Conservation (phyloP, 306 rosid genomes). For the Crataegus laevigata region DNA sequence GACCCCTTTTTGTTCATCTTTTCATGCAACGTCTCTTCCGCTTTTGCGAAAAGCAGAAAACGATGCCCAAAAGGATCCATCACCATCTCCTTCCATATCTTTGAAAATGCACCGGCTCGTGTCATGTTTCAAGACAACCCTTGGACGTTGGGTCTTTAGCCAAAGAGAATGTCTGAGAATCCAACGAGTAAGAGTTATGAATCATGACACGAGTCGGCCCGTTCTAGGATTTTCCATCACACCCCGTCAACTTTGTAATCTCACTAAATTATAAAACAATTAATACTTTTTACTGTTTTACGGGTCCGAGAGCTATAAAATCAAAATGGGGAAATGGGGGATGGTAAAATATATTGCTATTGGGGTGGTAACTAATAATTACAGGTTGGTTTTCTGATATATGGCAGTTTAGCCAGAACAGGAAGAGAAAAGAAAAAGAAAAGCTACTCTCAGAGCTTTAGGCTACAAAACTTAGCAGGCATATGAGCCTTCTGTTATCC, state of each 20-base stretch:
- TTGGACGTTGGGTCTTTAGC: neutral
- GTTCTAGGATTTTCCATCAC: neutral
- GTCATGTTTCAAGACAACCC: neutral
- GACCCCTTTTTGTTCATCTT: neutral
- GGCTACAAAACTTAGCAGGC: constrained; percentile 49
- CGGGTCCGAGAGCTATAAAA: neutral
- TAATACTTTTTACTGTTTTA: neutral
- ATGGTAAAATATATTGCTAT: neutral
- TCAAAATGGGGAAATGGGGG: neutral
- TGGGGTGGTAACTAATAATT: constrained; percentile 20
- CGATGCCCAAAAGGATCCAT: neutral
- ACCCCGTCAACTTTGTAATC: neutral
- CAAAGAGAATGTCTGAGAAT: neutral
- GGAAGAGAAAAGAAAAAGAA: neutral
- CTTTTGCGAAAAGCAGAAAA: neutral
- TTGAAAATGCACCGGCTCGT: neutral
- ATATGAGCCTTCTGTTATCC: constrained; percentile 12
- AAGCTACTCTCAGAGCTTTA: constrained; percentile 27
- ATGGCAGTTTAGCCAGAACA: constrained; percentile 24
- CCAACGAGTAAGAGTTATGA: neutral
- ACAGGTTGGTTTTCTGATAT: constrained; percentile 39
- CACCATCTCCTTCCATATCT: neutral
- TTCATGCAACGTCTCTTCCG: neutral
- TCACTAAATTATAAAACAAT: neutral
- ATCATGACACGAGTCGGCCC: neutral